phyloP scores from a whole-genome alignment of 306 rosid genomes.

The Rosa persica region DNA sequence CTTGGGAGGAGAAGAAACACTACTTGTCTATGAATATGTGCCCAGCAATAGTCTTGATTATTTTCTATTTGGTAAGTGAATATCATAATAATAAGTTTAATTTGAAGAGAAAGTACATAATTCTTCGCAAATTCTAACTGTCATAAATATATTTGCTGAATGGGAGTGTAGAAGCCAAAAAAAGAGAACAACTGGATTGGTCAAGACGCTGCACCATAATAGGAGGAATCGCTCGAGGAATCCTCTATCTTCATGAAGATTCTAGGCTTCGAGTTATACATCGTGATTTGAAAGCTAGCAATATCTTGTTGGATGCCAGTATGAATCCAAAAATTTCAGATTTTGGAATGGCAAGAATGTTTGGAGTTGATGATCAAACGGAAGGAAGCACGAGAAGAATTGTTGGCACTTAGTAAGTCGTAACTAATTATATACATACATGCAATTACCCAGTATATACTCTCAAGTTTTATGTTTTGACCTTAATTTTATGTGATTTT shows the following conservation, averaged over 20 bases:
- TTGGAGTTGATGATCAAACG: too few species aligned
- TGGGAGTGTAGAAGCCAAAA: conserved; percentile 21
- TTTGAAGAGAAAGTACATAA: not conserved
- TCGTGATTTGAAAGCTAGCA: conserved; percentile 56
- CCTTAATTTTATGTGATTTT: too few species aligned
- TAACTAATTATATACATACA: too few species aligned
- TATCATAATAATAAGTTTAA: not conserved
- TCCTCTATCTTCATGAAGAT: conserved; percentile 41
- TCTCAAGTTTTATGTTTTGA: too few species aligned
- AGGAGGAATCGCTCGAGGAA: conserved; percentile 32
- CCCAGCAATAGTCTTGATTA: conserved; percentile 61
- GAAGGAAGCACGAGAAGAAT: too few species aligned
- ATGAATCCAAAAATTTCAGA: conserved; percentile 54
- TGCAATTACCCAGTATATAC: too few species aligned
- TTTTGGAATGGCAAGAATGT: conserved; percentile 53
- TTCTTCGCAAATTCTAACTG: too few species aligned
- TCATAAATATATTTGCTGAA: conserved; percentile 14
- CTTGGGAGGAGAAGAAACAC: conserved; percentile 54
- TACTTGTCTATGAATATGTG: conserved; percentile 61
- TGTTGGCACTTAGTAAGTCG: too few species aligned
- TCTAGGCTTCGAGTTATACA: conserved; percentile 52
- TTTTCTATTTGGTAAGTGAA: conserved; percentile 42
- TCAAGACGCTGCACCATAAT: conserved; percentile 34
- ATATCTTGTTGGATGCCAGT: conserved; percentile 43
- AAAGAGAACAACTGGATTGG: conserved; percentile 38